A percentile compares a stretch with the other conserved stretches of the same genome.
Evolutionary conservation across 169 alveolate species (phyloP).

Genomic region (Theileria parva): DNA sequence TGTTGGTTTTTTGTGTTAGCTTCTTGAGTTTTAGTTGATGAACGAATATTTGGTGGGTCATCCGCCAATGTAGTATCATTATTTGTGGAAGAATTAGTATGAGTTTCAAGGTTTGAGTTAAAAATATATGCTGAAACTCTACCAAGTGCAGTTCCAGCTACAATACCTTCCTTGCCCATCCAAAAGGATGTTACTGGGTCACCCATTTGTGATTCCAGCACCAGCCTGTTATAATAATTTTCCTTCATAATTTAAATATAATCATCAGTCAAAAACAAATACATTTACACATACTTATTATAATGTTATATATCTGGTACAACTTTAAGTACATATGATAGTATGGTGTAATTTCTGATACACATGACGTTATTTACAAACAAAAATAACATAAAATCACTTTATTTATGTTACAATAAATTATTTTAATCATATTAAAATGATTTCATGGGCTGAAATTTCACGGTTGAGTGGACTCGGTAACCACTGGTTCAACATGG

Average conservation of each 20-base stretch:
- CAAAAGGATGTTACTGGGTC: slow-evolving; percentile 67
- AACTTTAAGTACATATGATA: not conserved
- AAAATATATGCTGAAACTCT: slow-evolving; percentile 61
- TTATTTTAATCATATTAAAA: not conserved
- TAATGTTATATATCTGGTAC: not conserved
- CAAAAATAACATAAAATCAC: not conserved
- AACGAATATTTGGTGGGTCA: not conserved
- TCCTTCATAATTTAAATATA: not conserved
- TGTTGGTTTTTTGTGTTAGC: not conserved
- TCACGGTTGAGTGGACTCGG: slow-evolving; percentile 12
- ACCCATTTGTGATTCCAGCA: slow-evolving; percentile 67
- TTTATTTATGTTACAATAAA: not conserved
- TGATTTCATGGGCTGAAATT: not conserved
- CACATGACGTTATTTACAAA: not conserved
- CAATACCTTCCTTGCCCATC: slow-evolving; percentile 66
- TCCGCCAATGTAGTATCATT: not conserved
- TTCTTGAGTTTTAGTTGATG: slow-evolving; percentile 11
- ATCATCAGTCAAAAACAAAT: not conserved
- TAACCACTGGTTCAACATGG: slow-evolving; percentile 8
- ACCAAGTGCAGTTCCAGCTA: slow-evolving; percentile 68
- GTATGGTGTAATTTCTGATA: not conserved
- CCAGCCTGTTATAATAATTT: slow-evolving; percentile 4
- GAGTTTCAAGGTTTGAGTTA: not conserved
- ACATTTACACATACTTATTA: not conserved
- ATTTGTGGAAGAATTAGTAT: not conserved